Evolutionary conservation across 148 eudicot species (phyloP).

Genomic region (Rhododendron kiyosumense): DNA sequence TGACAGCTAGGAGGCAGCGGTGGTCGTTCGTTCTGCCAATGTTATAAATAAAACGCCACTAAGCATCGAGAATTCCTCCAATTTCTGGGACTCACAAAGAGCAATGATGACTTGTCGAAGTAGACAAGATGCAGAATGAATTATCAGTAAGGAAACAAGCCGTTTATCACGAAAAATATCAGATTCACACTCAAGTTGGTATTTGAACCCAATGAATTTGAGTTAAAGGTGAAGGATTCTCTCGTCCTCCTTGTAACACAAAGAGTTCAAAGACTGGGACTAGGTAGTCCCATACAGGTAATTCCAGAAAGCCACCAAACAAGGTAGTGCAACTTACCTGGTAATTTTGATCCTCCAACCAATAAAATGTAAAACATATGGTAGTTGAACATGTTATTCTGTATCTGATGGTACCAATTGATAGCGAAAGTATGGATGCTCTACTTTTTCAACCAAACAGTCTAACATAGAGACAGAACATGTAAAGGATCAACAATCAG

Average conservation of each 20-base stretch:
- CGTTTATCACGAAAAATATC: neutral
- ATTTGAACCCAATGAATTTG: neutral
- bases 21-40: conserved; percentile 79
- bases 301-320: neutral
- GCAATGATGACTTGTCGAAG: neutral
- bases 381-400: neutral
- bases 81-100: neutral
- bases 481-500: neutral
- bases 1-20: conserved; percentile 92
- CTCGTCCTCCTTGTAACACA: no score
- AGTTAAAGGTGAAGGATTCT: neutral
- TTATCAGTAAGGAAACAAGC: neutral
- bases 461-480: neutral
- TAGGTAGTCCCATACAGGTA: no score
- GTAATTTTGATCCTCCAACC: neutral
- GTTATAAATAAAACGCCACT: neutral
- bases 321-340: neutral
- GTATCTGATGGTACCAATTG: neutral
- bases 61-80: neutral
- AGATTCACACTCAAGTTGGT: neutral
- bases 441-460: neutral
- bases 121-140: conserved; percentile 7
- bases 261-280: no score
- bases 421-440: neutral
- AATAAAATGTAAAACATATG: neutral